Conservation (phyloP, 805 yeast species). For the Zygosaccharomyces siamensis region DNA sequence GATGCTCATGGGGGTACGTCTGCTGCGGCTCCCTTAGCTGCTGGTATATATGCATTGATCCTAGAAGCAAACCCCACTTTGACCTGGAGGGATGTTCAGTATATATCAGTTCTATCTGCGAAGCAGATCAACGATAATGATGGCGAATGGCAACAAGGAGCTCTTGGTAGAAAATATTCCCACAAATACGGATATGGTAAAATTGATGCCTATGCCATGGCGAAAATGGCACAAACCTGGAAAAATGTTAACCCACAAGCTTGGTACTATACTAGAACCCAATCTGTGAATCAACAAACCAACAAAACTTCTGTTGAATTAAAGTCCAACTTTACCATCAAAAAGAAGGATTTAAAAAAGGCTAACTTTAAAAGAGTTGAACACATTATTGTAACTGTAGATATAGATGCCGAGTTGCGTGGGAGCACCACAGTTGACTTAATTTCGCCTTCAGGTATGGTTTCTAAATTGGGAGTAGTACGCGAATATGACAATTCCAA, state of each 20-base stretch:
- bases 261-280: conserved; percentile 56
- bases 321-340: conserved; percentile 42
- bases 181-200: conserved; percentile 91
- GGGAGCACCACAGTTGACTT: conserved; percentile 67
- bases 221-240: conserved; percentile 69
- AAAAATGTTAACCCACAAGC: conserved; percentile 86
- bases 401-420: conserved; percentile 57
- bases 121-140: conserved; percentile 62
- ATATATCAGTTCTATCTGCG: conserved; percentile 68
- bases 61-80: conserved; percentile 78
- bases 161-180: conserved; percentile 64
- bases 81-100: conserved; percentile 95
- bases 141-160: conserved; percentile 69
- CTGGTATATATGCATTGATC: conserved; percentile 86
- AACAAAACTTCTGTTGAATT: conserved; percentile 25
- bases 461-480: conserved; percentile 65
- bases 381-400: conserved; percentile 79
- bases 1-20: conserved; percentile 90
- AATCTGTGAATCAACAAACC: conserved; percentile 32
- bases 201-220: conserved; percentile 74
- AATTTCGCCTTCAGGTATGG: conserved; percentile 69
- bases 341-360: conserved; percentile 43
- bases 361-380: conserved; percentile 70
- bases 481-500: conserved; percentile 54
- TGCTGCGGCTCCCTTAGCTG: conserved; percentile 98